These are phyloP conservation scores for Dryadomyces quercivorus DNA, from an alignment of 2,329 filamentous ascomycete genomes.

Conservation along the genomic window DNA sequence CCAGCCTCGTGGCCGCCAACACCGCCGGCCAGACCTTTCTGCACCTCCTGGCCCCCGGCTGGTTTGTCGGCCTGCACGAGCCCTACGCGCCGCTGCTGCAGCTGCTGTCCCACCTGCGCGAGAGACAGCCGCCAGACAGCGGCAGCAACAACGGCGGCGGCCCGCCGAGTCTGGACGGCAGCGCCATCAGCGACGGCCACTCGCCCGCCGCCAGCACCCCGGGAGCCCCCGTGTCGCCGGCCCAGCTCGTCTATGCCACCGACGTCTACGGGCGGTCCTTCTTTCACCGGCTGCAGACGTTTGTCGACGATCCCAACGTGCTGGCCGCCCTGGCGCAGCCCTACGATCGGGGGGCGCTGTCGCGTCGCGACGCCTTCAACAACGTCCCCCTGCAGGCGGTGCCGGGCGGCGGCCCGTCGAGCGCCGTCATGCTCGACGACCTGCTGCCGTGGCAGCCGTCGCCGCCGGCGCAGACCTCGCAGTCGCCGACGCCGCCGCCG, in stretches of 20 bases:
- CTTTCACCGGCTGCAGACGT: conserved; percentile 31
- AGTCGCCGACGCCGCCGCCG: not conserved
- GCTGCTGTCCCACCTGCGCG: conserved; percentile 18
- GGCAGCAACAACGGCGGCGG: not conserved
- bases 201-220: not conserved
- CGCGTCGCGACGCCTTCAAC: conserved; percentile 38
- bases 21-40: conserved; percentile 36
- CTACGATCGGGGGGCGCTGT: conserved; percentile 20
- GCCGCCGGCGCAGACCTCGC: not conserved
- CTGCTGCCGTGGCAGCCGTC: not conserved
- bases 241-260: conserved; percentile 20
- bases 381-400: conserved; percentile 14
- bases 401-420: not conserved
- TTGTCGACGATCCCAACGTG: conserved; percentile 17
- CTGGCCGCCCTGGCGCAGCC: conserved; percentile 22
- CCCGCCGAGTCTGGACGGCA: not conserved
- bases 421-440: not conserved
- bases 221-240: not conserved
- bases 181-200: not conserved
- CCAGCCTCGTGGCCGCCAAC: conserved; percentile 22
- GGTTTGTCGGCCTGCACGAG: conserved; percentile 18
- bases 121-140: not conserved
- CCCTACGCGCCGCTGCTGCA: conserved; percentile 15
- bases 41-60: conserved; percentile 26
- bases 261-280: conserved; percentile 42